phyloP scores from a whole-genome alignment of 1,284 basidiomycete species.

The Leccinum olivaceoglutinosum region DNA sequence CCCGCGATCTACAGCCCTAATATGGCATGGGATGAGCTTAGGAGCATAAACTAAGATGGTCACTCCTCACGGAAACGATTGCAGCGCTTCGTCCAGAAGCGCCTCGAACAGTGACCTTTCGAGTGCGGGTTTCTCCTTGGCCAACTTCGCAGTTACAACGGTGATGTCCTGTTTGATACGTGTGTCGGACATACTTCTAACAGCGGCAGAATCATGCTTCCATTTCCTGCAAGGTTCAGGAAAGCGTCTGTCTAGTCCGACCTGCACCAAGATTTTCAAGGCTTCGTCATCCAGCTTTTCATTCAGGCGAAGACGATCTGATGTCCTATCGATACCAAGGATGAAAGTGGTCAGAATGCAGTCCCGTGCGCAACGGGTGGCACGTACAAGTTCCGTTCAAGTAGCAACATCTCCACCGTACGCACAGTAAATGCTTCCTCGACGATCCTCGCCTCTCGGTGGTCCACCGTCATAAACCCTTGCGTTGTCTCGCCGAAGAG shows the following conservation, averaged over 20 bases:
- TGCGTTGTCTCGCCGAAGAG: too few relatives aligned
- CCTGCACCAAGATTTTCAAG: slow-evolving; percentile 26
- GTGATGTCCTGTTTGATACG: background rate
- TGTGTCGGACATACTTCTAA: background rate
- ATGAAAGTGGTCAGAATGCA: too few relatives aligned
- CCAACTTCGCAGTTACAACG: slow-evolving; percentile 1
- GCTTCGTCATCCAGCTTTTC: slow-evolving; percentile 26
- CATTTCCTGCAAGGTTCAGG: slow-evolving; percentile 20
- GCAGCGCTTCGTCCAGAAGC: slow-evolving; percentile 16
- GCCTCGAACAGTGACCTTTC: slow-evolving; percentile 20
- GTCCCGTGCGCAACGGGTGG: too few relatives aligned
- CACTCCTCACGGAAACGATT: slow-evolving; percentile 26
- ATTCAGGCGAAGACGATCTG: slow-evolving; percentile 24
- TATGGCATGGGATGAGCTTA: background rate
- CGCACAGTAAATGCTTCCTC: too few relatives aligned
- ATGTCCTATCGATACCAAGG: slow-evolving; percentile 17
- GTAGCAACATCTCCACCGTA: too few relatives aligned
- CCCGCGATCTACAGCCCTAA: slow-evolving; percentile 17
- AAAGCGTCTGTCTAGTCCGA: slow-evolving; percentile 29
- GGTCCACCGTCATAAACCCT: too few relatives aligned
- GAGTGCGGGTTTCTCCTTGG: slow-evolving; percentile 3
- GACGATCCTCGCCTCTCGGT: too few relatives aligned
- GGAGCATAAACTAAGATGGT: background rate
- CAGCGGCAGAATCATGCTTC: slow-evolving; percentile 11
- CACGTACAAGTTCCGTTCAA: too few relatives aligned